These are phyloP conservation scores for Alternaria sp. DNA, from an alignment of 2,329 filamentous ascomycete genomes.

Conservation along the genomic window DNA sequence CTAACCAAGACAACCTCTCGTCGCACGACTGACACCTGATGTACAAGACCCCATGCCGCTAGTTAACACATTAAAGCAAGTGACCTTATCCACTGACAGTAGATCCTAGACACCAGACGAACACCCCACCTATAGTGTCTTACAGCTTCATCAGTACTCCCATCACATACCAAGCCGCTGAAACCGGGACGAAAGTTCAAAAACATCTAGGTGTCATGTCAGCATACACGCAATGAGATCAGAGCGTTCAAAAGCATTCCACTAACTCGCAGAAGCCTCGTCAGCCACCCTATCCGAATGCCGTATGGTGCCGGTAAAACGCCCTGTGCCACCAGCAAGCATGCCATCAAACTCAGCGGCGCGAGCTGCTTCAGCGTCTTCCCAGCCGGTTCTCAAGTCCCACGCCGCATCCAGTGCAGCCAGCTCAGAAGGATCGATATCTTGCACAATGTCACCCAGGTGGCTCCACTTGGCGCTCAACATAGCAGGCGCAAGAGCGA, in stretches of 20 bases:
- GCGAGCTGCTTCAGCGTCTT: slow-evolving; percentile 37
- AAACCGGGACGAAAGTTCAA: background rate
- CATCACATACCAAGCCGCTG: background rate
- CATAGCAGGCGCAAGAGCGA: slow-evolving; percentile 46
- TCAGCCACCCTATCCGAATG: slow-evolving; percentile 25
- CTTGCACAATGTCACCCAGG: slow-evolving; percentile 51
- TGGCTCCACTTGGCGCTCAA: slow-evolving; percentile 44
- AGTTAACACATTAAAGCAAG: background rate
- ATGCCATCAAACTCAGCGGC: slow-evolving; percentile 52
- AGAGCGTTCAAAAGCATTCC: background rate
- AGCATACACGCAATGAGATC: background rate
- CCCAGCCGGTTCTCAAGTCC: slow-evolving; percentile 41
- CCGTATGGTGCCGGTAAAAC: slow-evolving; percentile 46
- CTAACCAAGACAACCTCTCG: background rate
- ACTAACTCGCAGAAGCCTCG: slow-evolving; percentile 24
- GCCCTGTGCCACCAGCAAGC: slow-evolving; percentile 50
- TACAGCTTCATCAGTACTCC: background rate
- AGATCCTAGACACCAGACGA: background rate
- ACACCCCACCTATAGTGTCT: background rate
- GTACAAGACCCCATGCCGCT: background rate
- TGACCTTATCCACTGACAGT: no score
- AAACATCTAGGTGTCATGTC: background rate
- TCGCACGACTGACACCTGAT: background rate
- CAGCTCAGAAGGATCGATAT: slow-evolving; percentile 42
- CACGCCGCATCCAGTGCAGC: slow-evolving; percentile 43